phyloP scores from a whole-genome alignment of 2,329 filamentous ascomycete species.

The Cordyceps militaris region DNA sequence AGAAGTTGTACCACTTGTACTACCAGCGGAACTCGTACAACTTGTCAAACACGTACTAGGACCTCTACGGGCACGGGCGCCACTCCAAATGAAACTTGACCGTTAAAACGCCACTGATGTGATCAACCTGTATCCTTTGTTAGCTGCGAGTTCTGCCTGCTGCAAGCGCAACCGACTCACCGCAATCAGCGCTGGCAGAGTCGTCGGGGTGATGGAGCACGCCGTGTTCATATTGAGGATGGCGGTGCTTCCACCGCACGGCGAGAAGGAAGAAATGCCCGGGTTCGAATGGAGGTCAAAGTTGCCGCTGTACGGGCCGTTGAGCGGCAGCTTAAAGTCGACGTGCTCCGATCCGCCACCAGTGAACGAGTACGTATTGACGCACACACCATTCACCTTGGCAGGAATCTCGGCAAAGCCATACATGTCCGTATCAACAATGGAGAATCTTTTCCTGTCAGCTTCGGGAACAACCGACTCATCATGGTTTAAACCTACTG shows the following conservation, averaged over 20 bases:
- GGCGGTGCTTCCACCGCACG: constrained; percentile 21
- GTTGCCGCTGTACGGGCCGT: constrained; percentile 18
- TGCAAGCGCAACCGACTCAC: constrained; percentile 14
- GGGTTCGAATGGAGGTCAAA: constrained; percentile 18
- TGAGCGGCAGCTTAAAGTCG: constrained; percentile 16
- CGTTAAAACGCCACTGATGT: constrained; percentile 21
- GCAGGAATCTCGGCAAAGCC: constrained; percentile 22
- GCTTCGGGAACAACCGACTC: not conserved
- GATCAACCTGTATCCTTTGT: constrained; percentile 17
- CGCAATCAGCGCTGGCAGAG: constrained; percentile 20
- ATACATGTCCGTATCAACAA: constrained; percentile 21
- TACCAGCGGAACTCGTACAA: too few species aligned
- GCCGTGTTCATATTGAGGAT: constrained; percentile 25
- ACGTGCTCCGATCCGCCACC: constrained; percentile 18
- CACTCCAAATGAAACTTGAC: constrained; percentile 21
- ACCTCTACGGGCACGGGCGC: constrained; percentile 17
- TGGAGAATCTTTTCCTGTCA: constrained; percentile 17
- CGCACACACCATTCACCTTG: constrained; percentile 18
- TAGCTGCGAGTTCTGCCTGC: not conserved
- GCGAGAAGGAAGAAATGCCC: constrained; percentile 19
- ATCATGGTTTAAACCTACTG: constrained; percentile 16
- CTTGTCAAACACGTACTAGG: too few species aligned
- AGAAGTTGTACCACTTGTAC: too few species aligned
- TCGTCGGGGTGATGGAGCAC: constrained; percentile 19
- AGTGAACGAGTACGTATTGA: constrained; percentile 22